These are phyloP conservation scores for Myxozyma udenii DNA, from an alignment of 805 yeast species.

Conservation along the genomic window DNA sequence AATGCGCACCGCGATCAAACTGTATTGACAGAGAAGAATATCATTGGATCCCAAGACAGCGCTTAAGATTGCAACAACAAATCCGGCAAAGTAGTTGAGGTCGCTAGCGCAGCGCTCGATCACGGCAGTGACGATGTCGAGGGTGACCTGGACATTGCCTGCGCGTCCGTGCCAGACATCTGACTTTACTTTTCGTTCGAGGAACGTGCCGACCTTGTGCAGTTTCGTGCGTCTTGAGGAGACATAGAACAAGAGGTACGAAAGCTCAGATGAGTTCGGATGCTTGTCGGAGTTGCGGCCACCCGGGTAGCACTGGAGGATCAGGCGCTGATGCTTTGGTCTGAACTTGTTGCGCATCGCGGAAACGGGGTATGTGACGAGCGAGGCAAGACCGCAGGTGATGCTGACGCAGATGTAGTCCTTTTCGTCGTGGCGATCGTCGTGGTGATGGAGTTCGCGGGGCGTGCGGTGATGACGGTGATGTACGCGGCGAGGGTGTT, in stretches of 20 bases:
- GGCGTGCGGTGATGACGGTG: not conserved
- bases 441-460: not conserved
- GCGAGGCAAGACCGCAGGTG: conserved; percentile 22
- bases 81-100: conserved; percentile 73
- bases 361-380: conserved; percentile 12
- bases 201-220: conserved; percentile 74
- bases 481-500: not conserved
- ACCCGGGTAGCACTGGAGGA: conserved; percentile 88
- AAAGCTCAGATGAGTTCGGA: conserved; percentile 88
- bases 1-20: conserved; percentile 35
- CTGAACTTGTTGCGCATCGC: conserved; percentile 40
- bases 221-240: conserved; percentile 84
- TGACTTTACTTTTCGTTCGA: conserved; percentile 56
- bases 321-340: conserved; percentile 86
- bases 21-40: conserved; percentile 54
- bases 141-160: conserved; percentile 82
- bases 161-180: conserved; percentile 62
- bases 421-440: not conserved
- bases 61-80: conserved; percentile 59
- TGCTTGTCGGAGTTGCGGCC: conserved; percentile 83
- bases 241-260: conserved; percentile 84
- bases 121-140: conserved; percentile 64
- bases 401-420: conserved; percentile 15
- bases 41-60: conserved; percentile 57
- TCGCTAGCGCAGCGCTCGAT: conserved; percentile 77